Evolutionary conservation across 164 flowering plant species (phyloP).

Genomic region (Protea cynaroides): DNA sequence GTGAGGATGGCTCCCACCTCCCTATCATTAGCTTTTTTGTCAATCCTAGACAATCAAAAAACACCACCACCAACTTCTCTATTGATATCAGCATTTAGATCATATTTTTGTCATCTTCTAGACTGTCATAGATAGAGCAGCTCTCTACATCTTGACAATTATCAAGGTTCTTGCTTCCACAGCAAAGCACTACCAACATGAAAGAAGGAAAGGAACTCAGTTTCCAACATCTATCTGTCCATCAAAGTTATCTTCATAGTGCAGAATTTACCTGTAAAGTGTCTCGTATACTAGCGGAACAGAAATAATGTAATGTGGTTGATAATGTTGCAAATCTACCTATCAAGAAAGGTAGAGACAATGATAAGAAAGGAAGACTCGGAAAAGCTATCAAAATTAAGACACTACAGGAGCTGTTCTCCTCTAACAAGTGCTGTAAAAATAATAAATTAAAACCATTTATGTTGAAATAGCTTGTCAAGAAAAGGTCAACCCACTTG

Average conservation of each 20-base stretch:
- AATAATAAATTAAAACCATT: not conserved
- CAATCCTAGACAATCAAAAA: too few species aligned
- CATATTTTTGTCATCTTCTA: too few species aligned
- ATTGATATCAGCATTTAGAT: too few species aligned
- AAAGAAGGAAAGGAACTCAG: not conserved
- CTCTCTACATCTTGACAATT: not conserved
- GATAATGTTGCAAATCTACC: conserved; percentile 78
- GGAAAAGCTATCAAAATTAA: not conserved
- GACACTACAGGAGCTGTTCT: not conserved
- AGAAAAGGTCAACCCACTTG: not conserved
- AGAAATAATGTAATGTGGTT: conserved; percentile 77
- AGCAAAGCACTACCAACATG: not conserved
- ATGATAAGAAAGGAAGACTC: conserved; percentile 1
- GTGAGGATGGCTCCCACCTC: too few species aligned
- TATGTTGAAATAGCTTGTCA: not conserved
- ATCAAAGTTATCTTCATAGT: not conserved
- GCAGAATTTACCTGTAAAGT: conserved; percentile 63
- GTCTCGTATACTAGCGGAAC: conserved; percentile 93
- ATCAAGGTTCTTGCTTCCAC: not conserved
- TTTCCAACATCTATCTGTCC: not conserved
- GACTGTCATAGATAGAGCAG: too few species aligned
- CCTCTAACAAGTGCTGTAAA: not conserved
- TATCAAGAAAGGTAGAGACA: conserved; percentile 21
- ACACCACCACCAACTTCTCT: too few species aligned
- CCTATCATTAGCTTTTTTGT: too few species aligned